These are phyloP conservation scores for Microdochium bolleyi DNA, from an alignment of 2,329 filamentous ascomycete species.

Conservation along the genomic window DNA sequence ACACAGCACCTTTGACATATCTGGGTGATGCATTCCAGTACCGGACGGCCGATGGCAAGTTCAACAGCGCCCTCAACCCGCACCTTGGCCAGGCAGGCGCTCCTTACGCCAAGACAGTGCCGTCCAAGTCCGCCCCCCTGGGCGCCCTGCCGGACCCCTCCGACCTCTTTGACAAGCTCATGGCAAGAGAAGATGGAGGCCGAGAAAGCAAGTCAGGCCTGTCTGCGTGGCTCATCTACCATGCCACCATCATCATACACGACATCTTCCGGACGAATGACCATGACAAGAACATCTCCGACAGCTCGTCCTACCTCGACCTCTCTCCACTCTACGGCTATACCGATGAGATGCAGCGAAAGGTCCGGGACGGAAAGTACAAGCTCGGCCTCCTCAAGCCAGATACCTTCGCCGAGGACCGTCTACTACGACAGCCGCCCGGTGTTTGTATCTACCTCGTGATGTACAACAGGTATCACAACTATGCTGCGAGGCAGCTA, in stretches of 20 bases:
- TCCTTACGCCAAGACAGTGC: slow-evolving; percentile 63
- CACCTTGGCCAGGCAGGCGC: slow-evolving; percentile 56
- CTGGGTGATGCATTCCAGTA: slow-evolving; percentile 9
- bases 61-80: slow-evolving; percentile 53
- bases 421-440: slow-evolving; percentile 58
- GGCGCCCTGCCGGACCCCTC: slow-evolving; percentile 57
- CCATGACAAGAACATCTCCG: slow-evolving; percentile 52
- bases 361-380: slow-evolving; percentile 54
- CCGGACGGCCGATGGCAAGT: slow-evolving; percentile 28
- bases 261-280: slow-evolving; percentile 58
- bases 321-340: slow-evolving; percentile 66
- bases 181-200: slow-evolving; percentile 43
- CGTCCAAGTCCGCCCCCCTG: slow-evolving; percentile 45
- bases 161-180: slow-evolving; percentile 58
- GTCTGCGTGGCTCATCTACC: slow-evolving; percentile 67
- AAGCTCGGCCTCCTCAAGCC: slow-evolving; percentile 55
- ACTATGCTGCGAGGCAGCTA: slow-evolving; percentile 56
- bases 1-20: neutral
- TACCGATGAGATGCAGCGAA: slow-evolving; percentile 52
- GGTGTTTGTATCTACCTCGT: slow-evolving; percentile 60
- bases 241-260: slow-evolving; percentile 61
- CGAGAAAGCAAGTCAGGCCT: slow-evolving; percentile 63
- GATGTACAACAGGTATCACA: slow-evolving; percentile 64
- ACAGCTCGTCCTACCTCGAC: slow-evolving; percentile 69
- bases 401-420: slow-evolving; percentile 60